A percentile compares a stretch with the other conserved stretches of the same genome.
These are phyloP conservation scores for Toxoplasma gondii DNA, from an alignment of 169 alveolate genomes.

Conservation along the genomic window DNA sequence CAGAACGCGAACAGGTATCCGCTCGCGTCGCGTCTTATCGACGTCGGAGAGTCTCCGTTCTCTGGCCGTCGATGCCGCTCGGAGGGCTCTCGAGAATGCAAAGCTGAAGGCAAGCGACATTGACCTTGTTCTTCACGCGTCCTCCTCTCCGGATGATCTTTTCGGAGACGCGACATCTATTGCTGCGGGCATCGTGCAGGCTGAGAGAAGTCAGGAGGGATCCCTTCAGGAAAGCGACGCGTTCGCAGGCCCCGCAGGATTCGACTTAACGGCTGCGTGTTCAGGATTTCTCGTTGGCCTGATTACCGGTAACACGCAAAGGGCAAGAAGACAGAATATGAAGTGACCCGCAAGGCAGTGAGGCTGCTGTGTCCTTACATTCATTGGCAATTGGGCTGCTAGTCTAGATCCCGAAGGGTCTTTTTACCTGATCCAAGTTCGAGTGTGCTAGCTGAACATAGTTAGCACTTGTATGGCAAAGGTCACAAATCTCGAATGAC, in stretches of 20 bases:
- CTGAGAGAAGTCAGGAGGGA: neutral
- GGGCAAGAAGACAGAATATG: neutral
- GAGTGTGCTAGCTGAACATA: too few species aligned
- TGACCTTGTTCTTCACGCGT: constrained; percentile 76
- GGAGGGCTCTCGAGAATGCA: constrained; percentile 60
- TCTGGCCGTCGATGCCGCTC: constrained; percentile 68
- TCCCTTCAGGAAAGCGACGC: constrained; percentile 43
- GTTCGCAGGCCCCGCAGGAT: constrained; percentile 56
- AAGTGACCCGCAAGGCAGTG: neutral
- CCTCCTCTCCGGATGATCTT: constrained; percentile 77
- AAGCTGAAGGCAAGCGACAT: constrained; percentile 64
- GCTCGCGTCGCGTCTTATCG: constrained; percentile 69
- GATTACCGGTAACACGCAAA: constrained; percentile 68
- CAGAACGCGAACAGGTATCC: constrained; percentile 76
- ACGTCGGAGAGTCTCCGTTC: constrained; percentile 69
- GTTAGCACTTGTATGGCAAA: too few species aligned
- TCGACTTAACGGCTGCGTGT: constrained; percentile 79
- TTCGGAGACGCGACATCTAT: constrained; percentile 77
- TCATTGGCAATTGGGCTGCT: too few species aligned
- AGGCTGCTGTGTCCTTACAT: neutral
- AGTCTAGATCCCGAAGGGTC: too few species aligned
- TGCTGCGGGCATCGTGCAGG: constrained; percentile 56
- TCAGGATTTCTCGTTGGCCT: constrained; percentile 77
- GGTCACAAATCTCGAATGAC: too few species aligned
- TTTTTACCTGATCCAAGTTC: too few species aligned